These are phyloP conservation scores for Acorus calamus DNA, from an alignment of 106 monocot species.

Conservation along the genomic window DNA sequence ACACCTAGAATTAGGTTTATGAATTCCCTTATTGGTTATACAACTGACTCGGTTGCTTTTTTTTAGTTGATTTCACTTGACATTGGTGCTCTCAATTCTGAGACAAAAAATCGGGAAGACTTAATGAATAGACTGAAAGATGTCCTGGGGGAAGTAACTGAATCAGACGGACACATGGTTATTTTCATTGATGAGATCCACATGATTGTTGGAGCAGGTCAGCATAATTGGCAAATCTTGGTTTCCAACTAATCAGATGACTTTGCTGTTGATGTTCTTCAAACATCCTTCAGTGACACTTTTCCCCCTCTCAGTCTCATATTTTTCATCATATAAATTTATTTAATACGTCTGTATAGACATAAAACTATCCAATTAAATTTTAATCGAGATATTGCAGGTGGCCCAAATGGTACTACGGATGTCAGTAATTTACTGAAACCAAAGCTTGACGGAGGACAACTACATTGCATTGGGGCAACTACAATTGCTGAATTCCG, in stretches of 20 bases:
- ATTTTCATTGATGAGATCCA: conserved; percentile 40
- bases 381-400: conserved; percentile 23
- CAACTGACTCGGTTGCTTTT: too few species aligned
- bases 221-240: conserved; percentile 31
- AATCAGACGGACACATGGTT: conserved; percentile 39
- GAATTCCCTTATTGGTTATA: too few species aligned
- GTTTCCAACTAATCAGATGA: too few species aligned
- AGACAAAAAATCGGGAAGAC: conserved; percentile 32
- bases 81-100: conserved; percentile 37
- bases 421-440: conserved; percentile 95
- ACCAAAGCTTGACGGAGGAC: conserved; percentile 93
- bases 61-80: conserved; percentile 26
- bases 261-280: too few species aligned
- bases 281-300: too few species aligned
- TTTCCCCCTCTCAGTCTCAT: too few species aligned
- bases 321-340: too few species aligned
- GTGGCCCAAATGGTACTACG: conserved; percentile 96
- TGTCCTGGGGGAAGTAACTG: conserved; percentile 25
- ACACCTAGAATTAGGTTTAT: too few species aligned
- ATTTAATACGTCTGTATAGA: too few species aligned
- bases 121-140: conserved; percentile 38
- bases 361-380: too few species aligned
- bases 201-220: conserved; percentile 30
- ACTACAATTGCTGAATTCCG: conserved; percentile 27
- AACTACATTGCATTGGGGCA: conserved; percentile 23